phyloP scores from a whole-genome alignment of 768 basidiomycete species.

The Mycena olivaceomarginata region DNA sequence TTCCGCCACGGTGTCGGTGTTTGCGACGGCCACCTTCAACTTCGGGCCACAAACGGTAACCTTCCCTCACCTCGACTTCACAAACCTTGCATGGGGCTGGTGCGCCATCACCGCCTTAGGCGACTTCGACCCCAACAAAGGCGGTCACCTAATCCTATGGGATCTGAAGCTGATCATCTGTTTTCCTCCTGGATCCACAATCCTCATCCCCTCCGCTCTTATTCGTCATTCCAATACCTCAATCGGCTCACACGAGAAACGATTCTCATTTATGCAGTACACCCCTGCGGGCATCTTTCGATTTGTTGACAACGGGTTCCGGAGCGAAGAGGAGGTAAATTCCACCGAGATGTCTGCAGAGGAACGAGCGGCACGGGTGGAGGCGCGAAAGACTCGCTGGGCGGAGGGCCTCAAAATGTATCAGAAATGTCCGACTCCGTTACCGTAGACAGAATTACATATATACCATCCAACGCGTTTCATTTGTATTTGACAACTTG shows the following conservation, averaged over 20 bases:
- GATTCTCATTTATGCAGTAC: constrained; percentile 44
- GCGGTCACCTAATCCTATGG: constrained; percentile 51
- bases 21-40: constrained; percentile 52
- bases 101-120: constrained; percentile 54
- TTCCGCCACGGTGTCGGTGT: constrained; percentile 32
- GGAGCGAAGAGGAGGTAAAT: neutral
- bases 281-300: neutral
- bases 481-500: no score
- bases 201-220: constrained; percentile 50
- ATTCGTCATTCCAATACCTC: constrained; percentile 29
- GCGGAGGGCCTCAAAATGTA: neutral
- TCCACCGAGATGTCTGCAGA: neutral
- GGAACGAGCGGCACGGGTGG: neutral
- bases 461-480: no score
- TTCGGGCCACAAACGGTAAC: constrained; percentile 47
- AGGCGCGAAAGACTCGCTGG: neutral
- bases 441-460: no score
- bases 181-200: constrained; percentile 20
- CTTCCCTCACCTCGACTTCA: constrained; percentile 47
- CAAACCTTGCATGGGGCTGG: constrained; percentile 50
- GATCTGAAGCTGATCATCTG: constrained; percentile 47
- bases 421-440: no score
- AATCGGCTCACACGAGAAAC: constrained; percentile 25
- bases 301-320: neutral
- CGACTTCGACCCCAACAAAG: constrained; percentile 43